Evolutionary conservation across 2,329 filamentous ascomycete genomes (phyloP).

Genomic region (Chrysoporthe puriensis): DNA sequence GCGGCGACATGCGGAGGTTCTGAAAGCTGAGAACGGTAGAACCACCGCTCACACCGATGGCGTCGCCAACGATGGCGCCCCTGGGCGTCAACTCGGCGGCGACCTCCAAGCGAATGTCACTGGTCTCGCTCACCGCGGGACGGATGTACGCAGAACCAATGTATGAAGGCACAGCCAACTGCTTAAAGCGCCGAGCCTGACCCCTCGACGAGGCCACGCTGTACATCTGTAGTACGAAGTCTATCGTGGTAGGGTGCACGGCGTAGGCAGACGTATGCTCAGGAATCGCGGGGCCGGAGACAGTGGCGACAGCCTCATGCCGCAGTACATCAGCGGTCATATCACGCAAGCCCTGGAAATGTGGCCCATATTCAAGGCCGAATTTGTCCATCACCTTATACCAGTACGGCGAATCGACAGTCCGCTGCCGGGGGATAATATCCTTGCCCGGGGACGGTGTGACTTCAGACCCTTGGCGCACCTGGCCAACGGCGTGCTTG

Average conservation of each 20-base stretch:
- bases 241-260: neutral
- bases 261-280: neutral
- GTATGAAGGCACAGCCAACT: neutral
- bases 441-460: neutral
- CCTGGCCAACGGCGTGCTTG: slow-evolving; percentile 35
- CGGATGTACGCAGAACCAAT: neutral
- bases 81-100: neutral
- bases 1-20: neutral
- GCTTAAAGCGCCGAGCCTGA: neutral
- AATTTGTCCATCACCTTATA: neutral
- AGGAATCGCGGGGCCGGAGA: neutral
- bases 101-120: neutral
- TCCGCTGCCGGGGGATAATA: neutral
- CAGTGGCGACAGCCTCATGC: neutral
- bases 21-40: neutral
- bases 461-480: slow-evolving; percentile 19
- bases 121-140: neutral
- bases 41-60: neutral
- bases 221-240: neutral
- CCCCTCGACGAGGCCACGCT: neutral
- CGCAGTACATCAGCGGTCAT: neutral
- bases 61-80: neutral
- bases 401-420: neutral
- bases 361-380: neutral
- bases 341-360: neutral